phyloP scores from a whole-genome alignment of 2,329 filamentous ascomycete genomes.

The Zasmidium cellare region DNA sequence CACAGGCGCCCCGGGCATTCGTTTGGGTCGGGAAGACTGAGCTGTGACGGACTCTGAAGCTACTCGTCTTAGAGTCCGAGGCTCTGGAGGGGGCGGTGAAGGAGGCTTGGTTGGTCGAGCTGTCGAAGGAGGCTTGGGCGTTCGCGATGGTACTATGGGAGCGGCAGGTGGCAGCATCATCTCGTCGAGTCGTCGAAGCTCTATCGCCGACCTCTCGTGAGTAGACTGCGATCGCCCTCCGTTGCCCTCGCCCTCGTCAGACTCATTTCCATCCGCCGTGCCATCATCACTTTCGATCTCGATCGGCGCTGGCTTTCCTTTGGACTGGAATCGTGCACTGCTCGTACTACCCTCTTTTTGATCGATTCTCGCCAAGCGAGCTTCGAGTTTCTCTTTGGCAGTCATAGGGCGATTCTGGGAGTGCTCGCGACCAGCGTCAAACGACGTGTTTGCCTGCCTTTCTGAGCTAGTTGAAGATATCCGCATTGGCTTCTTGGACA shows the following conservation, averaged over 20 bases:
- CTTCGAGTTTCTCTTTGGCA: slow-evolving; percentile 28
- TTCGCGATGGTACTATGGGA: slow-evolving; percentile 1
- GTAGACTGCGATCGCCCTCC: slow-evolving; percentile 9
- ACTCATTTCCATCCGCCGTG: slow-evolving; percentile 6
- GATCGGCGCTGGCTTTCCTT: slow-evolving; percentile 1
- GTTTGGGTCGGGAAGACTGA: slow-evolving; percentile 11
- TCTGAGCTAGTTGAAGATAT: slow-evolving; percentile 20
- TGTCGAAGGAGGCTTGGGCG: too few species aligned
- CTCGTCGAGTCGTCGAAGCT: slow-evolving; percentile 20
- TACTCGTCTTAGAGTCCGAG: slow-evolving; percentile 17
- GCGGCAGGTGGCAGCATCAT: slow-evolving; percentile 20
- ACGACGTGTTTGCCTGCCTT: slow-evolving; percentile 13
- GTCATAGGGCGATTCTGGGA: slow-evolving; percentile 9
- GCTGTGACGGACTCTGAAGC: slow-evolving; percentile 18
- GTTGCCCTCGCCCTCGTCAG: slow-evolving; percentile 6
- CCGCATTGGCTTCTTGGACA: slow-evolving; percentile 18
- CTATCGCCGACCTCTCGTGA: slow-evolving; percentile 15
- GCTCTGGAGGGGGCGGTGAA: neutral
- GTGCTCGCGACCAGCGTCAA: slow-evolving; percentile 23
- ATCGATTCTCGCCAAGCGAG: slow-evolving; percentile 31
- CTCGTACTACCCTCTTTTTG: slow-evolving; percentile 25
- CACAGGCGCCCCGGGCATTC: slow-evolving; percentile 30
- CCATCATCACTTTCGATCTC: slow-evolving; percentile 9
- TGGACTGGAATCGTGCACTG: slow-evolving; percentile 8
- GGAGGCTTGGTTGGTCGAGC: neutral